phyloP scores from a whole-genome alignment of 495 filamentous ascomycete genomes.

The Podospora fimiseda region DNA sequence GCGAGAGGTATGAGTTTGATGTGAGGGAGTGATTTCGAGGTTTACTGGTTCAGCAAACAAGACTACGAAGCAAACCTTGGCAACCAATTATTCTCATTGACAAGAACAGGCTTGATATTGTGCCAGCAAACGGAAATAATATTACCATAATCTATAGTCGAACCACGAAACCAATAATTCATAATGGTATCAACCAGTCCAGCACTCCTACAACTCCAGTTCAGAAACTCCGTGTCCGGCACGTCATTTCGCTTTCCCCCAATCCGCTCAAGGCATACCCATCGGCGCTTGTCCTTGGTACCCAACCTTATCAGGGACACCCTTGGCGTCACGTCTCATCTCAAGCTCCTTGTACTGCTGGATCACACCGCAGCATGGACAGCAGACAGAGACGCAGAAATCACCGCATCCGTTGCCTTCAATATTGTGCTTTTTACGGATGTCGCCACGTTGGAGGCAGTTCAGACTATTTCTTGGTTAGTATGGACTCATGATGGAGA shows the following conservation, averaged over 20 bases:
- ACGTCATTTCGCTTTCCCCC: background rate
- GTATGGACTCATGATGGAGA: background rate
- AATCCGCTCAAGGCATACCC: background rate
- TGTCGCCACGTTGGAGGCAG: constrained; percentile 48
- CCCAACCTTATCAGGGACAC: constrained; percentile 11
- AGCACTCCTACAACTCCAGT: no score
- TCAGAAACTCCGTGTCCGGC: no score
- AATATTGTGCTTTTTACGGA: constrained; percentile 49
- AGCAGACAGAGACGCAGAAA: constrained; percentile 47
- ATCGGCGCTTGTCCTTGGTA: constrained; percentile 25
- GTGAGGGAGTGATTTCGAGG: constrained; percentile 24
- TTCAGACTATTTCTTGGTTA: constrained; percentile 13
- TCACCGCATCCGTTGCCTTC: constrained; percentile 47
- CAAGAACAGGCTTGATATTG: no score
- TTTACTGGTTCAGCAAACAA: no score
- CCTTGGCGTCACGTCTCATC: constrained; percentile 18
- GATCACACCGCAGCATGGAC: constrained; percentile 44
- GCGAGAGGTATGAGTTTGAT: constrained; percentile 53
- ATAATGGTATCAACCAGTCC: no score
- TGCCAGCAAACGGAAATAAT: no score
- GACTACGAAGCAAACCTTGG: no score
- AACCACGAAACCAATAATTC: no score
- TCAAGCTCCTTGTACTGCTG: constrained; percentile 35
- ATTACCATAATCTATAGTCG: no score
- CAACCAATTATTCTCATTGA: no score